Conservation (phyloP, 495 filamentous ascomycete species). For the Penicillium pancosmium region DNA sequence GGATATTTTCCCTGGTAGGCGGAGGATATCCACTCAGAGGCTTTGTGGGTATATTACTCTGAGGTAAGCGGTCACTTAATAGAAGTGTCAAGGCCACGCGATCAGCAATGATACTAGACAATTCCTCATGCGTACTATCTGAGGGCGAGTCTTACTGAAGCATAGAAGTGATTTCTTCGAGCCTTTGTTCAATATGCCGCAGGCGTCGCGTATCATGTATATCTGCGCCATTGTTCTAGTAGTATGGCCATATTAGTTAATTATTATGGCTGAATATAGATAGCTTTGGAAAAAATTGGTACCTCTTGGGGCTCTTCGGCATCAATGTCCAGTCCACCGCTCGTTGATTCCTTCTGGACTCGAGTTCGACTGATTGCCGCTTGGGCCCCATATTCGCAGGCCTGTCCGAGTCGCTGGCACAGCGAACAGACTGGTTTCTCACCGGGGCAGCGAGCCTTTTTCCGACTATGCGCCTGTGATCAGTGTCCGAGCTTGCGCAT, state of each 20-base stretch:
- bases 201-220: slow-evolving; percentile 12
- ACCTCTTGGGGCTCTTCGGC: neutral
- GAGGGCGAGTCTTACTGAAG: slow-evolving; percentile 19
- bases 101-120: neutral
- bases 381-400: slow-evolving; percentile 35
- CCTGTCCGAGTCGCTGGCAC: slow-evolving; percentile 39
- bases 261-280: neutral
- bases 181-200: slow-evolving; percentile 28
- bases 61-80: slow-evolving; percentile 14
- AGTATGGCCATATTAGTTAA: neutral
- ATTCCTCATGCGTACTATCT: neutral
- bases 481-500: neutral
- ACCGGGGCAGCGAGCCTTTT: slow-evolving; percentile 46
- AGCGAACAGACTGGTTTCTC: slow-evolving; percentile 42
- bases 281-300: neutral
- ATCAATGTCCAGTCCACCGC: slow-evolving; percentile 1
- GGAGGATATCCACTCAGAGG: neutral
- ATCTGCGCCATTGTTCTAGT: neutral
- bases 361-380: slow-evolving; percentile 2
- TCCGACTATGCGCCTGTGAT: slow-evolving; percentile 28
- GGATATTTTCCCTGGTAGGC: neutral
- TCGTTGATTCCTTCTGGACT: neutral
- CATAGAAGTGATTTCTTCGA: slow-evolving; percentile 26
- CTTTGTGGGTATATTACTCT: neutral
- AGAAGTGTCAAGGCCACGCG: neutral